A percentile compares a stretch with the other conserved stretches of the same genome.
Conservation (phyloP, 164 flowering plant species). For the Sedum album region DNA sequence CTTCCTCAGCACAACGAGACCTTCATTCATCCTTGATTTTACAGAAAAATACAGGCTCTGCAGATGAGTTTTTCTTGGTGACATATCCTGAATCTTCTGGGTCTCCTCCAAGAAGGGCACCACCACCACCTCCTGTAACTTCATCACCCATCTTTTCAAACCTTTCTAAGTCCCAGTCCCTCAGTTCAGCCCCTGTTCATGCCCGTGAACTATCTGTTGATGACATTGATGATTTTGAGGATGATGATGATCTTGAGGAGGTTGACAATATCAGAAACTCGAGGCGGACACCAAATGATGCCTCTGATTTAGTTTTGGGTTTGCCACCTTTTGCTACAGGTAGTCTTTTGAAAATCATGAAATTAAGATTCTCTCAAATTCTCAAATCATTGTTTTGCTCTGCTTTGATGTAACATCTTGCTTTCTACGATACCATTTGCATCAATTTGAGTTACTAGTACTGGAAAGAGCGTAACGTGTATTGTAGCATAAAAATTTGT, state of each 20-base stretch:
- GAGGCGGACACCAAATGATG: conserved; percentile 65
- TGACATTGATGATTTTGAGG: conserved; percentile 90
- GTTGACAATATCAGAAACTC: conserved; percentile 47
- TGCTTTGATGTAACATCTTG: neutral
- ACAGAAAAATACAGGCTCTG: conserved; percentile 60
- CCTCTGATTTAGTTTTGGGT: conserved; percentile 51
- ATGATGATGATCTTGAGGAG: conserved; percentile 66
- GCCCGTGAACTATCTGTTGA: conserved; percentile 69
- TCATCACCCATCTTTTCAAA: conserved; percentile 37
- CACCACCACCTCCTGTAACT: conserved; percentile 53
- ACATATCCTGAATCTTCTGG: conserved; percentile 73
- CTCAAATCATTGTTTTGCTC: neutral
- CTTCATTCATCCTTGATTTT: conserved; percentile 5
- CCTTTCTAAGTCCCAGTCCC: conserved; percentile 50
- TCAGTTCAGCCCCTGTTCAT: conserved; percentile 52
- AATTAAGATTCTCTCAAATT: neutral
- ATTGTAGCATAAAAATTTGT: neutral
- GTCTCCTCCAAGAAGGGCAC: conserved; percentile 78
- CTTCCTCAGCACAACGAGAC: neutral
- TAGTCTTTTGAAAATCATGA: conserved; percentile 16
- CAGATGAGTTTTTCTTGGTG: conserved; percentile 76
- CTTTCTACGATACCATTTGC: neutral
- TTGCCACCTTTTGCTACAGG: conserved; percentile 89
- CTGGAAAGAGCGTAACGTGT: neutral
- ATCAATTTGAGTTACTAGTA: neutral